These are phyloP conservation scores for Biancaea sappan DNA, from an alignment of 306 rosid genomes.

Conservation along the genomic window DNA sequence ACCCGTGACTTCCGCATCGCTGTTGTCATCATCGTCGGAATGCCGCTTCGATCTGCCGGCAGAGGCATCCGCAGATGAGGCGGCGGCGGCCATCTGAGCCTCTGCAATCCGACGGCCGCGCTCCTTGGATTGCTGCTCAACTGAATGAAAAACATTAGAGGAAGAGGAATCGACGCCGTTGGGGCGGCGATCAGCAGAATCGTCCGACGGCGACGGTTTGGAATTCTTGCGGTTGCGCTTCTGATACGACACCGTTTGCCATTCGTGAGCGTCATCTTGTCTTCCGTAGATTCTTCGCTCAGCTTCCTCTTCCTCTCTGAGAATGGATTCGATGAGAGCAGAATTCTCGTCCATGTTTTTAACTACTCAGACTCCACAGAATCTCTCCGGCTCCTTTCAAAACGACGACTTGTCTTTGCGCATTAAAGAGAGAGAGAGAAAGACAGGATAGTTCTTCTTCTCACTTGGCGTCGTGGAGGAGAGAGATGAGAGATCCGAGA, in stretches of 20 bases:
- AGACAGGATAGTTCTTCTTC: not conserved
- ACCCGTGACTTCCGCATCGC: constrained; percentile 35
- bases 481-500: constrained; percentile 3
- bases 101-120: constrained; percentile 45
- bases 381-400: not conserved
- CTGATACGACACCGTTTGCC: constrained; percentile 66
- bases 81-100: constrained; percentile 34
- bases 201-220: constrained; percentile 16
- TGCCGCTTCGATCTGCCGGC: constrained; percentile 45
- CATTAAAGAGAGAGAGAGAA: not conserved
- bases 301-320: constrained; percentile 55
- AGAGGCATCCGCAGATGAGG: not conserved
- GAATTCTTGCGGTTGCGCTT: constrained; percentile 55
- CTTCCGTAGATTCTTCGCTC: constrained; percentile 1
- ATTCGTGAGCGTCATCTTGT: constrained; percentile 23
- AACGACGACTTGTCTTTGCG: not conserved
- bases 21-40: constrained; percentile 41
- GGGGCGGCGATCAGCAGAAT: constrained; percentile 8
- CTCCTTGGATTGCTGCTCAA: constrained; percentile 52
- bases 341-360: constrained; percentile 61
- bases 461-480: not conserved
- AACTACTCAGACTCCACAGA: not conserved
- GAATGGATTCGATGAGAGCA: constrained; percentile 62
- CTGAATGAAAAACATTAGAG: constrained; percentile 45
- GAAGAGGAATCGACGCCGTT: constrained; percentile 11